These are phyloP conservation scores for Scutellospora calospora DNA, from an alignment of 371 early-diverging fungal genomes.

Conservation along the genomic window DNA sequence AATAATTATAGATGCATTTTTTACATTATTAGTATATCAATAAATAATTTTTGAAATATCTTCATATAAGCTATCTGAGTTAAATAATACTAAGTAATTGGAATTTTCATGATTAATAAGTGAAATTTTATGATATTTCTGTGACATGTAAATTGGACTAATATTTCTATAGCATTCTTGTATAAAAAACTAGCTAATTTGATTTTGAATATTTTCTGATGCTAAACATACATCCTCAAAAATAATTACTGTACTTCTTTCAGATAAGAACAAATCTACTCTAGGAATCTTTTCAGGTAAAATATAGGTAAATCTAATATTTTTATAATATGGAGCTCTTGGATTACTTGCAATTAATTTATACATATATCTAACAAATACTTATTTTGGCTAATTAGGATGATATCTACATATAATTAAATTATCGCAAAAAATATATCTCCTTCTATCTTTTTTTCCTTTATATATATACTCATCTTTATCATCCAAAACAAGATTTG, in stretches of 20 bases:
- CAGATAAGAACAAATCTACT: constrained; percentile 6
- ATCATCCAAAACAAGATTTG: too few species aligned
- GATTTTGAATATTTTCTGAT: neutral
- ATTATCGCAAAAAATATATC: too few species aligned
- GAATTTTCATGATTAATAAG: constrained; percentile 15
- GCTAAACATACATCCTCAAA: constrained; percentile 18
- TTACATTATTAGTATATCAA: constrained; percentile 2
- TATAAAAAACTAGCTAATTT: constrained; percentile 17
- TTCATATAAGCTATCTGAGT: neutral
- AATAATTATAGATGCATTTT: constrained; percentile 26
- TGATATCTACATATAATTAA: too few species aligned
- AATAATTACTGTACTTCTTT: constrained; percentile 22
- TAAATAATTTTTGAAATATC: constrained; percentile 25
- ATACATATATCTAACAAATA: too few species aligned
- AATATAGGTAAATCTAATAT: neutral
- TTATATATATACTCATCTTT: too few species aligned
- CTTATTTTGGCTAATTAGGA: too few species aligned
- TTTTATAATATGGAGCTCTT: too few species aligned
- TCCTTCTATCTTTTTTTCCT: too few species aligned
- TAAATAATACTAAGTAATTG: neutral
- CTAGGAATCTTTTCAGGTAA: constrained; percentile 14
- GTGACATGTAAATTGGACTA: neutral
- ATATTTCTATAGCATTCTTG: constrained; percentile 17
- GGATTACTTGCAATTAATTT: too few species aligned
- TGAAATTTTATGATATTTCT: constrained; percentile 4